Evolutionary conservation across 352 stramenopile genomes (phyloP).

Genomic region (Phytophthora sp.): DNA sequence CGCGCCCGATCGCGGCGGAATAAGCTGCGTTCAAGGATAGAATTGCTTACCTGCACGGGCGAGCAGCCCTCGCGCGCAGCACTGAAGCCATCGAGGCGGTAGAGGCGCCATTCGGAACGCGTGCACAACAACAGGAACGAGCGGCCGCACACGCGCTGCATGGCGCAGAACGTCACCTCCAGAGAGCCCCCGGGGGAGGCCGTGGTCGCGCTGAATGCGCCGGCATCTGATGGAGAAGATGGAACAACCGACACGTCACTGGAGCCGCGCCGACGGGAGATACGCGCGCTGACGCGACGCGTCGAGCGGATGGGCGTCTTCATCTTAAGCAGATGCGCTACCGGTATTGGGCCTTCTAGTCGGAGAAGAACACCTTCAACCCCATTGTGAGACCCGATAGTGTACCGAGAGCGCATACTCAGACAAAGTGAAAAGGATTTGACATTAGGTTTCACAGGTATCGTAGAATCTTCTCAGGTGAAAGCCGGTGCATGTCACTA

Average conservation of each 20-base stretch:
- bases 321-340: slow-evolving; percentile 26
- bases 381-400: slow-evolving; percentile 6
- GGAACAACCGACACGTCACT: neutral
- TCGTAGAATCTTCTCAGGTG: neutral
- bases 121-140: slow-evolving; percentile 69
- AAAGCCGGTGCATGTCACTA: slow-evolving; percentile 21
- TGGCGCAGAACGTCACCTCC: slow-evolving; percentile 69
- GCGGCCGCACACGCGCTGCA: slow-evolving; percentile 60
- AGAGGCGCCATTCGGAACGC: slow-evolving; percentile 59
- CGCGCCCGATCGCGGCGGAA: neutral
- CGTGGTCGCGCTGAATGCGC: slow-evolving; percentile 18
- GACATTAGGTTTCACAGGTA: neutral
- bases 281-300: slow-evolving; percentile 37
- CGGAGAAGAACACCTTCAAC: slow-evolving; percentile 29
- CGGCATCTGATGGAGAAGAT: slow-evolving; percentile 2
- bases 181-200: slow-evolving; percentile 22
- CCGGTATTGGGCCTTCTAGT: slow-evolving; percentile 31
- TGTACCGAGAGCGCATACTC: too few species aligned
- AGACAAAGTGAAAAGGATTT: neutral
- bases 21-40: neutral
- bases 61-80: slow-evolving; percentile 45
- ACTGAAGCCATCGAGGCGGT: slow-evolving; percentile 62
- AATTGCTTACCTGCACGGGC: slow-evolving; percentile 49
- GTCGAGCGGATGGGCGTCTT: slow-evolving; percentile 29
- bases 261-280: slow-evolving; percentile 11